Evolutionary conservation across 768 basidiomycete genomes (phyloP).

Genomic region (Hygrophorus russula): DNA sequence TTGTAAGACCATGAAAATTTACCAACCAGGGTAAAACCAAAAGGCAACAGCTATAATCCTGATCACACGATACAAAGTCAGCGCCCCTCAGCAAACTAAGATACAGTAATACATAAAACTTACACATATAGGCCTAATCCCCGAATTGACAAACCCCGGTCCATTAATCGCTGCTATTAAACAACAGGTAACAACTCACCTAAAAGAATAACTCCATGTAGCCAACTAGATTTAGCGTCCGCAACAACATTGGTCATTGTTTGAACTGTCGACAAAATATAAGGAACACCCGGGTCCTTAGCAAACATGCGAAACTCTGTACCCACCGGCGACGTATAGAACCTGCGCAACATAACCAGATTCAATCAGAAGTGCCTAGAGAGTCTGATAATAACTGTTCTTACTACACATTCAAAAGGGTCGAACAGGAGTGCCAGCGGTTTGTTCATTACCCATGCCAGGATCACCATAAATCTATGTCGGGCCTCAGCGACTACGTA

Average conservation of each 20-base stretch:
- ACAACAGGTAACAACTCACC: constrained; percentile 1
- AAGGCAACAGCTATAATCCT: constrained; percentile 49
- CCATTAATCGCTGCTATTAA: not conserved
- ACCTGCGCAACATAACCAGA: constrained; percentile 11
- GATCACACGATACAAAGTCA: not conserved
- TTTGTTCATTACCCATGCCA: constrained; percentile 78
- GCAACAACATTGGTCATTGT: constrained; percentile 75
- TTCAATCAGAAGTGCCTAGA: not conserved
- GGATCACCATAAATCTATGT: constrained; percentile 52
- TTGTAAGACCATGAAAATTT: too few species aligned
- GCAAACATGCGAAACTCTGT: not conserved
- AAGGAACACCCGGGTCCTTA: not conserved
- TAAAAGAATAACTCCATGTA: constrained; percentile 52
- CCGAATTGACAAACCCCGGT: too few species aligned
- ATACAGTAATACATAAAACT: not conserved
- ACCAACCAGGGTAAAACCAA: constrained; percentile 52
- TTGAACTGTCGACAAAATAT: constrained; percentile 37
- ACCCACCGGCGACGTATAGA: constrained; percentile 24
- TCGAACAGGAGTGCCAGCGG: constrained; percentile 78
- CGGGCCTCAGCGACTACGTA: not conserved
- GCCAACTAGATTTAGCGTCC: constrained; percentile 78
- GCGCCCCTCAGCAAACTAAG: not conserved
- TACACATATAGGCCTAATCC: constrained; percentile 2
- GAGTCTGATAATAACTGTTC: constrained; percentile 15
- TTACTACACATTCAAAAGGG: constrained; percentile 59